Base-by-base conservation (phyloP, 163 green algal species). In the Scenedesmus sp. region DNA sequence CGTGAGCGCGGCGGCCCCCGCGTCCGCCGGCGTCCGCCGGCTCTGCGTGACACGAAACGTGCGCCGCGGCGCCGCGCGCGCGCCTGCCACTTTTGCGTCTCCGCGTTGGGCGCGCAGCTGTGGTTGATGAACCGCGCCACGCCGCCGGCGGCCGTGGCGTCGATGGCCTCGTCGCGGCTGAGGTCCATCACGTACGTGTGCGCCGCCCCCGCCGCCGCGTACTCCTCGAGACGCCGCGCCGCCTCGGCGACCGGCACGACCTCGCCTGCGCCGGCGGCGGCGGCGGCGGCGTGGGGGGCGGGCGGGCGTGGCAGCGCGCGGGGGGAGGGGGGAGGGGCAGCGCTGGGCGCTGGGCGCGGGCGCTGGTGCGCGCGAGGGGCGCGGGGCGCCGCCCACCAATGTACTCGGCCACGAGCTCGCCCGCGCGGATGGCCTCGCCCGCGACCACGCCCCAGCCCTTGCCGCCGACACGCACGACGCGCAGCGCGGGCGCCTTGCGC, bases 11-110 rank as follows among this genome's bases (percentile, higher is more conserved):
- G 1, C 18, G 54, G 14, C 13, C 17, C 1, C 48, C 20, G 48
- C 22, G 48, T 57, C 20, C 29, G 28, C 9, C 14, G 28, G 60
- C 22, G 45, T 53, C 4, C 15, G 5, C 11, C 60, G 13, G 10
- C 4, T 9, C 33, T 48, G 44, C 3, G 28, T 29, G 28, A 51
- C 60, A 70, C 28, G 18, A 24, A 18, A 15, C 18, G 31, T 45
- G 28, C 29, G 31, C 4, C 20, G 17, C 29, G 45, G 11, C 5
- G 86, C 89, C 98, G 94, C 29, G 93, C 94, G 29, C 87, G 60
- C 62, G 98, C 93, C 69, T 95, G 83, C 96, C 96, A 99, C 88
- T 99, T 99, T 70, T 98, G 94, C 13, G 95, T 98, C 87, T 98
- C 95, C 70, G 94, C 98, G 89, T 99, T 99, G 22, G 96, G 96